Evolutionary conservation across 495 filamentous ascomycete genomes (phyloP).

Genomic region (Trichoderma erinaceum): DNA sequence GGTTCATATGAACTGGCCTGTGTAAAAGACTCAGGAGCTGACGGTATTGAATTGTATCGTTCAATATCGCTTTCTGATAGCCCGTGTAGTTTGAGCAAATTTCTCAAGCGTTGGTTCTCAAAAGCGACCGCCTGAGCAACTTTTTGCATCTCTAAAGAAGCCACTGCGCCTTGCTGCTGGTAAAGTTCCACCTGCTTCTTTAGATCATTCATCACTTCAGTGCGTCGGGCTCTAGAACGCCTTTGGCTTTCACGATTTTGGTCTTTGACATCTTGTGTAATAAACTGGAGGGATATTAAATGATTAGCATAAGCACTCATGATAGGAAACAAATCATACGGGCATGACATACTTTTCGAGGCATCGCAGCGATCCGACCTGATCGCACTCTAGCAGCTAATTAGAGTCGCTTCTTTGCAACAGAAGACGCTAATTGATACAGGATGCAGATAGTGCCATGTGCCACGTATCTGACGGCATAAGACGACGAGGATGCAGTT

Average conservation of each 20-base stretch:
- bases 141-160: slow-evolving; percentile 46
- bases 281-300: not conserved
- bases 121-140: slow-evolving; percentile 43
- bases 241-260: slow-evolving; percentile 56
- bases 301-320: not conserved
- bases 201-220: slow-evolving; percentile 55
- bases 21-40: not conserved
- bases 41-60: slow-evolving; percentile 16
- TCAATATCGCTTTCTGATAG: slow-evolving; percentile 19
- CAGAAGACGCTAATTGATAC: too few relatives aligned
- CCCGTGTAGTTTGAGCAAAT: slow-evolving; percentile 30
- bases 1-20: not conserved
- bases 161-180: slow-evolving; percentile 45
- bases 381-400: not conserved
- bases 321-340: not conserved
- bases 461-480: not conserved
- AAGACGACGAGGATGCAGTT: too few relatives aligned
- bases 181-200: slow-evolving; percentile 46
- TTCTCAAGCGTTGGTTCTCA: slow-evolving; percentile 46
- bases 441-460: not conserved
- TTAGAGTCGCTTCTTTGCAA: not conserved
- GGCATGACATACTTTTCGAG: not conserved
- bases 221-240: slow-evolving; percentile 57
- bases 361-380: not conserved
- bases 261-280: slow-evolving; percentile 1